Evolutionary conservation across 2,329 filamentous ascomycete genomes (phyloP).

Genomic region (Colletotrichum sp.): DNA sequence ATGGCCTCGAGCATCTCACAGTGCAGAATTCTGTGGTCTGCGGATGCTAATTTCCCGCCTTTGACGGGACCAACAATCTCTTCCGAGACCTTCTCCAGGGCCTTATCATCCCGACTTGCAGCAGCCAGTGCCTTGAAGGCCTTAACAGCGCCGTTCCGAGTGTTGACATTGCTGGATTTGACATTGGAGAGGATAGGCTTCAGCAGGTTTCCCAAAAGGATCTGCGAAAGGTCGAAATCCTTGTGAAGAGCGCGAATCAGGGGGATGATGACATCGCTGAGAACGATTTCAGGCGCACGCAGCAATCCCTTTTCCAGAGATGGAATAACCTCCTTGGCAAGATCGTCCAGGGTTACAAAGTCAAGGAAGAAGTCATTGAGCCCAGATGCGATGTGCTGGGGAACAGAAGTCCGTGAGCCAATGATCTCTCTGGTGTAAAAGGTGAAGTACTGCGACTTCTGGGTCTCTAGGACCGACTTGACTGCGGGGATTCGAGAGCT

Average conservation of each 20-base stretch:
- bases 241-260: conserved; percentile 74
- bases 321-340: conserved; percentile 78
- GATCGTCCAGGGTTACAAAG: conserved; percentile 76
- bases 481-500: conserved; percentile 73
- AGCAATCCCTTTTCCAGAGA: conserved; percentile 88
- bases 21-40: conserved; percentile 84
- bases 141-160: conserved; percentile 76
- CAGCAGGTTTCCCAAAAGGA: conserved; percentile 74
- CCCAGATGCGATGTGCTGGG: conserved; percentile 73
- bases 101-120: conserved; percentile 61
- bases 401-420: conserved; percentile 75
- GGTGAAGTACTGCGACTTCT: conserved; percentile 76
- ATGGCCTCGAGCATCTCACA: conserved; percentile 79
- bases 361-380: conserved; percentile 82
- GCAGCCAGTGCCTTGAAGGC: conserved; percentile 76
- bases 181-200: conserved; percentile 90
- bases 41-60: conserved; percentile 79
- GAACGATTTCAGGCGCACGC: conserved; percentile 86
- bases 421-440: conserved; percentile 89
- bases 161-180: conserved; percentile 84
- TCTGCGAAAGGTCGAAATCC: conserved; percentile 77
- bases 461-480: conserved; percentile 65
- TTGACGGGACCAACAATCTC: conserved; percentile 84
- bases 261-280: conserved; percentile 78
- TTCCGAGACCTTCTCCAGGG: conserved; percentile 72